A percentile compares a stretch with the other conserved stretches of the same genome.
These are phyloP conservation scores for Dinochytrium kinnereticum DNA, from an alignment of 371 early-diverging fungal genomes.

Conservation along the genomic window DNA sequence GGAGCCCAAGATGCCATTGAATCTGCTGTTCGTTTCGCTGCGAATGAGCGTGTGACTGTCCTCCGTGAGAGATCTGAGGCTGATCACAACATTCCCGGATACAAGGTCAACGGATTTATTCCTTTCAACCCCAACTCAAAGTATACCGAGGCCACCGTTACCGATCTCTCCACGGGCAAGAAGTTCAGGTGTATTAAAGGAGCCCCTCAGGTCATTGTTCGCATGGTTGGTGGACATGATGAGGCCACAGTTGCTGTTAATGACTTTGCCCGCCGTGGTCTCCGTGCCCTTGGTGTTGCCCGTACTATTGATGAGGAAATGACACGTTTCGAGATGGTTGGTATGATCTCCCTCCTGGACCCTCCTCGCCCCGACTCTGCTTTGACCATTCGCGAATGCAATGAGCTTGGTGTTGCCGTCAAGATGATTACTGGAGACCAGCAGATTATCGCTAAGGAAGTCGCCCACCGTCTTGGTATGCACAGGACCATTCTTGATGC, in stretches of 20 bases:
- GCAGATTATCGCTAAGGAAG: slow-evolving; percentile 71
- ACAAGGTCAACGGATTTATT: slow-evolving; percentile 80
- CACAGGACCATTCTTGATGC: slow-evolving; percentile 55
- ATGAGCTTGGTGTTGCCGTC: slow-evolving; percentile 67
- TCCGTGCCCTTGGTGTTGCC: slow-evolving; percentile 93
- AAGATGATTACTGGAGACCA: slow-evolving; percentile 90
- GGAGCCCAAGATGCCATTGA: slow-evolving; percentile 94
- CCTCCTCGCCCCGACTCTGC: slow-evolving; percentile 66
- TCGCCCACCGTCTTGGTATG: slow-evolving; percentile 62
- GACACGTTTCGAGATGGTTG: slow-evolving; percentile 60
- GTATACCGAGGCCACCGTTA: slow-evolving; percentile 86
- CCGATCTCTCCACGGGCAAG: slow-evolving; percentile 65
- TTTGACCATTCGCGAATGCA: slow-evolving; percentile 70
- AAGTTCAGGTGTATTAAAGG: slow-evolving; percentile 90
- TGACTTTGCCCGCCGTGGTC: slow-evolving; percentile 84
- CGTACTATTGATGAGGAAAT: slow-evolving; percentile 66
- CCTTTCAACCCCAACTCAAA: slow-evolving; percentile 94
- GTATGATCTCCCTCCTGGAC: slow-evolving; percentile 64
- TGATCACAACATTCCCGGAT: slow-evolving; percentile 76
- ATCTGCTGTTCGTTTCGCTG: slow-evolving; percentile 82
- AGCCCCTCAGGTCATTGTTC: slow-evolving; percentile 90
- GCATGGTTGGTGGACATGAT: slow-evolving; percentile 78
- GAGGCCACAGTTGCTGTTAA: slow-evolving; percentile 77
- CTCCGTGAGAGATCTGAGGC: slow-evolving; percentile 61
- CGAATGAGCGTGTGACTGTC: slow-evolving; percentile 72